Percentiles rank a stretch among this genome's conserved stretches.
Evolutionary conservation across 768 basidiomycete species (phyloP).

Genomic region (Pleurotus sapidus): DNA sequence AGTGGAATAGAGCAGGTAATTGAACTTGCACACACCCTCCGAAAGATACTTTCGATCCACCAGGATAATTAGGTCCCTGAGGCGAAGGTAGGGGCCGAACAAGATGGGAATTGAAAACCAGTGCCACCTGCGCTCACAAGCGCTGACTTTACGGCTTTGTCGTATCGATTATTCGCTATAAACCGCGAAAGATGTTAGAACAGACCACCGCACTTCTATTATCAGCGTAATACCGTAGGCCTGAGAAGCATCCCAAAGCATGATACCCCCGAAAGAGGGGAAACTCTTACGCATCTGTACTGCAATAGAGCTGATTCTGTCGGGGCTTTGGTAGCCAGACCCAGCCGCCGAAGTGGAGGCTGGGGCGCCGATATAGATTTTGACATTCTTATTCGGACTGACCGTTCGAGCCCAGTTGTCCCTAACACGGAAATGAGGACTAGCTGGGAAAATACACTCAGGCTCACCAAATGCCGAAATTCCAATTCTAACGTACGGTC

Average conservation of each 20-base stretch:
- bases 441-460: background rate
- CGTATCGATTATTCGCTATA: constrained; percentile 56
- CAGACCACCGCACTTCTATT: background rate
- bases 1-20: background rate
- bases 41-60: constrained; percentile 50
- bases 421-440: constrained; percentile 29
- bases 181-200: background rate
- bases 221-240: constrained; percentile 31
- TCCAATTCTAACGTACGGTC: constrained; percentile 47
- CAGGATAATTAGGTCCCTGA: constrained; percentile 48
- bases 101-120: constrained; percentile 63
- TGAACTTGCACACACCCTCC: constrained; percentile 34
- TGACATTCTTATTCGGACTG: constrained; percentile 59
- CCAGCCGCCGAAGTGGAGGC: constrained; percentile 56
- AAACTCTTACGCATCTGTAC: constrained; percentile 51
- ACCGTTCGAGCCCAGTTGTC: constrained; percentile 61
- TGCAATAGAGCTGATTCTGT: constrained; percentile 44
- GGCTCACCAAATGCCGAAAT: constrained; percentile 55
- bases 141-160: constrained; percentile 58
- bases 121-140: constrained; percentile 62
- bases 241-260: constrained; percentile 51
- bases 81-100: constrained; percentile 52
- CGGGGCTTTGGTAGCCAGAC: constrained; percentile 53
- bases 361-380: constrained; percentile 65
- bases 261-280: constrained; percentile 65